Evolutionary conservation across 257 asterid genomes (phyloP), one percentile per base, ranked within the genome.

Genomic region (Nemophila menziesii): DNA sequence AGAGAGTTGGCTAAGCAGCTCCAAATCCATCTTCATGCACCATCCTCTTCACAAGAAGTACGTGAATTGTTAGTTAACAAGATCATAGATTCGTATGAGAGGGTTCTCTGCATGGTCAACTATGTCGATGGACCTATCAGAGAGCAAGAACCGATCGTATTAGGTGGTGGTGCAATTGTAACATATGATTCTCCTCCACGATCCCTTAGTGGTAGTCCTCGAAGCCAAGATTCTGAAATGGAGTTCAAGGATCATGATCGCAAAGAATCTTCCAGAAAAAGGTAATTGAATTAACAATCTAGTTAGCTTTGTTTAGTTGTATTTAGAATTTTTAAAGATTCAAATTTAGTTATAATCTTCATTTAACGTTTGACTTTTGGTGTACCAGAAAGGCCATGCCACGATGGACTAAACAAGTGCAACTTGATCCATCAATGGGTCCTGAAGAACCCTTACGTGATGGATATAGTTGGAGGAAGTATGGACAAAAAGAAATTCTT

Each of bases 401-500:
- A 16, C 57, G 65, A 11, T 75, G 82, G 87, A 72, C 78, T 11
- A 45, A 67, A 46, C 74, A 66, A 48, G 69, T 84, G 8, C 72
- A 63, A 33, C 61, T 75, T 49, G n/a, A 50, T 43, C 60, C 63
- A 13, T 80, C 63, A 52, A 43, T 36, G 8, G 82, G 78, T 43
- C 22, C 67, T 15, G 94, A 82, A 60, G 82, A 84, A 10, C 70
- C 65, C 22, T 67, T 71, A 1, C 93, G 72, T 22, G 94, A 86
- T 39, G 94, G 94, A 40, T 73, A 51, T 39, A 56, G 57, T 44
- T 86, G 96, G 96, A 74, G 92, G 37, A 86, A 86, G 58, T 86
- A 86, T 27, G 96, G 97, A 7, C 94, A 86, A 54, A 86, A 86
- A 57, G 93, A 82, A 54, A 86, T 86, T 49, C 86, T 74, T 45